phyloP scores from a whole-genome alignment of 805 yeast species.

The Ogataea philodendri region DNA sequence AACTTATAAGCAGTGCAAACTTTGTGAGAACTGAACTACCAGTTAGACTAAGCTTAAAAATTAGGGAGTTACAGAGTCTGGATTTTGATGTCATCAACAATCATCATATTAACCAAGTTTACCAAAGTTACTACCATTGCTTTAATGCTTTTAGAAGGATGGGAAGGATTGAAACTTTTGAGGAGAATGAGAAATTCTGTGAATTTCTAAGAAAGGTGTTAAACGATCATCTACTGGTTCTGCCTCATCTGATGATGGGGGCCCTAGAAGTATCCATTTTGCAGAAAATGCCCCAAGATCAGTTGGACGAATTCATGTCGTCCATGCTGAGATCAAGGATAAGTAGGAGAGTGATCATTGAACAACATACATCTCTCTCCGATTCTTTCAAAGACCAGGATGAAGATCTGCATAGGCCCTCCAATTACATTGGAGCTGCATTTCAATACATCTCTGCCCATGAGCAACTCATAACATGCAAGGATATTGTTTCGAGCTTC shows the following conservation, averaged over 20 bases:
- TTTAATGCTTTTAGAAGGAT: slow-evolving; percentile 81
- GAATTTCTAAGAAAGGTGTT: slow-evolving; percentile 58
- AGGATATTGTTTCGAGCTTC: slow-evolving; percentile 48
- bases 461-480: slow-evolving; percentile 59
- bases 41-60: slow-evolving; percentile 75
- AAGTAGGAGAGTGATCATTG: slow-evolving; percentile 84
- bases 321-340: slow-evolving; percentile 81
- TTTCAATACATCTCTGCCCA: slow-evolving; percentile 75
- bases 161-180: slow-evolving; percentile 61
- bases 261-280: slow-evolving; percentile 75
- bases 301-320: slow-evolving; percentile 73
- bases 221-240: slow-evolving; percentile 74
- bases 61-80: slow-evolving; percentile 70
- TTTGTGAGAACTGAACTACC: slow-evolving; percentile 87
- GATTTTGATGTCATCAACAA: slow-evolving; percentile 86
- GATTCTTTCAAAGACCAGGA: slow-evolving; percentile 48
- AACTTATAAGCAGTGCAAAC: slow-evolving; percentile 78
- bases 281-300: slow-evolving; percentile 52
- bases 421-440: slow-evolving; percentile 70
- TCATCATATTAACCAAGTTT: slow-evolving; percentile 81
- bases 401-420: slow-evolving; percentile 48
- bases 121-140: slow-evolving; percentile 80
- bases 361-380: slow-evolving; percentile 83
- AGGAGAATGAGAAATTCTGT: slow-evolving; percentile 76
- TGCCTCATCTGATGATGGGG: slow-evolving; percentile 92